Evolutionary conservation across 1,139 yeast species (phyloP).

Genomic region (Saccharomycopsis phalli): DNA sequence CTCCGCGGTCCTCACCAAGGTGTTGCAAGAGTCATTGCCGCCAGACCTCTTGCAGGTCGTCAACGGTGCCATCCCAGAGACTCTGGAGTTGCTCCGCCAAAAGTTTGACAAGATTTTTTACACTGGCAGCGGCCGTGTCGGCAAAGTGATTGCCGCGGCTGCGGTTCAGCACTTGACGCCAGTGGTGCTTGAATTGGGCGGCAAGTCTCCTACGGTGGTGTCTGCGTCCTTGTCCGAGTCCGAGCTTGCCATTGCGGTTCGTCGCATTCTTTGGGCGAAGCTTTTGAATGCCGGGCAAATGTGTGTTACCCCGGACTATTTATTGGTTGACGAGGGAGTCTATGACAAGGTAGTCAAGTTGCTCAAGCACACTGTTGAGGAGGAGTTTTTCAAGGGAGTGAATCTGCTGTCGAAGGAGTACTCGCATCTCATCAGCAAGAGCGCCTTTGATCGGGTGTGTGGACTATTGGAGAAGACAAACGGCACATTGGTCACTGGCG

Average conservation of each 20-base stretch:
- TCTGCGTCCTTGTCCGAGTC: constrained; percentile 40
- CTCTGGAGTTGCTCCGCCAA: constrained; percentile 54
- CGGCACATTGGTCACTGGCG: constrained; percentile 53
- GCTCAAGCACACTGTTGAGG: constrained; percentile 36
- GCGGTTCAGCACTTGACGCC: constrained; percentile 87
- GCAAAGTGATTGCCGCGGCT: constrained; percentile 64
- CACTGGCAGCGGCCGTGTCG: constrained; percentile 76
- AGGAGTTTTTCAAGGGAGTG: constrained; percentile 39
- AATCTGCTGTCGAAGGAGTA: constrained; percentile 28
- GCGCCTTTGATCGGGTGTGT: constrained; percentile 45
- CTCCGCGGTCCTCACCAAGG: constrained; percentile 43
- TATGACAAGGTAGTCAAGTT: constrained; percentile 44
- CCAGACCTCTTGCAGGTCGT: constrained; percentile 50
- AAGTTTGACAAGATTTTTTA: constrained; percentile 78
- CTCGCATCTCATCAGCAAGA: constrained; percentile 57
- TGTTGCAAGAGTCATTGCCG: constrained; percentile 49
- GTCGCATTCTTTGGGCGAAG: constrained; percentile 70
- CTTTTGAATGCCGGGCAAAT: constrained; percentile 84
- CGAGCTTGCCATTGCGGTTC: constrained; percentile 42
- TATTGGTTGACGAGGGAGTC: constrained; percentile 51
- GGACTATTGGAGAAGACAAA: constrained; percentile 41
- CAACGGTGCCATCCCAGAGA: constrained; percentile 67
- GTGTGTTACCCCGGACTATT: constrained; percentile 83
- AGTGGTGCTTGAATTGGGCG: constrained; percentile 76
- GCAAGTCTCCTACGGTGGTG: constrained; percentile 80